Base-by-base conservation (phyloP, 148 eudicot species). In the Fagopyrum esculentum region DNA sequence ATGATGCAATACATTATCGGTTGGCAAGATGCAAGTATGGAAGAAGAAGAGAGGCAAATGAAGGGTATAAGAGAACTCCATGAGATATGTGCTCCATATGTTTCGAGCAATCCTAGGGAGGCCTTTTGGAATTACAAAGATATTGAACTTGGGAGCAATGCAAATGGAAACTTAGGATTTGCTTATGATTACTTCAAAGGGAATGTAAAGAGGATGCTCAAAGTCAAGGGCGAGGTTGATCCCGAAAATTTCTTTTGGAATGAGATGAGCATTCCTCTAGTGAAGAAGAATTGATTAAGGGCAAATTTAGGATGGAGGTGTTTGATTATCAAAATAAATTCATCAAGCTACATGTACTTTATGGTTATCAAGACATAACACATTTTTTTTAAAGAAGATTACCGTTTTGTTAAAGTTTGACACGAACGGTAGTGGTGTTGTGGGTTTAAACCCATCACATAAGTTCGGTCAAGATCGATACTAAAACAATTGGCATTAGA, bases 81-180 rank as follows among this genome's bases (percentile, higher is more conserved):
- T 48, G 16, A 13, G 16, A 35, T 75, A 30, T 80, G 85, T 83
- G 56, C 84, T 3, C 81, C 83, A 0, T 85, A 66, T 77, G 90
- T 83, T 4, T 85, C 90, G 0, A 83, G 75, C 46, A 71, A 71
- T 6, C 87, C 88, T 2, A 87, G 90, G 56, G 85, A 71, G 45
- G 78, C 88, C 0, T 87, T 72, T 77, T 60, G 78, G 75, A 83
- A 82, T 75, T 85, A 85, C 29, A 80, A 84, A 45, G 89, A 86
- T 49, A 46, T 84, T 26, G 89, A 86, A 50, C 47, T 86, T n/a
- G 89, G 89, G 16, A 70, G 80, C 11, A 81, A 77, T 74, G 80
- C 60, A 1, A 74, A 80, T 30, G 76, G 64, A 11, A 72, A 74
- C 46, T 44, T 43, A 10, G 59, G 19, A 6, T 84, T 71, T 50